Conservation (phyloP, 495 filamentous ascomycete genomes). For the Aspergillus wentii region DNA sequence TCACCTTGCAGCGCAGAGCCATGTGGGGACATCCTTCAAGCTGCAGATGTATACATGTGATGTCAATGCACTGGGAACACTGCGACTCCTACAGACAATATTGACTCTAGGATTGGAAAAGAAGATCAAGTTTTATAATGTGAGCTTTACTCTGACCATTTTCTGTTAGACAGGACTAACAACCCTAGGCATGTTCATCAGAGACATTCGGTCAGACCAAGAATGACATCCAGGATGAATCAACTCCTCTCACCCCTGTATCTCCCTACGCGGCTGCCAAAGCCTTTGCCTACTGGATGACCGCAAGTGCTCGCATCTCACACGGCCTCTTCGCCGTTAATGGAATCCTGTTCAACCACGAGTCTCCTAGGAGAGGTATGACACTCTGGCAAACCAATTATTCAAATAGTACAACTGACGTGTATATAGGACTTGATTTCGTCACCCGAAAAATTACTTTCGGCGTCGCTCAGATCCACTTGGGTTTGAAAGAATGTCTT, state of each 20-base stretch:
- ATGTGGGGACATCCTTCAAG: neutral
- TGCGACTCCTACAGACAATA: neutral
- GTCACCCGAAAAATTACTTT: neutral
- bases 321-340: constrained; percentile 2
- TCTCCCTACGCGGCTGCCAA: neutral
- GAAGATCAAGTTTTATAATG: neutral
- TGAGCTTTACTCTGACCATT: neutral
- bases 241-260: neutral
- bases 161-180: neutral
- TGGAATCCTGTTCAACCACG: constrained; percentile 4
- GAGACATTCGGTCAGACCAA: neutral
- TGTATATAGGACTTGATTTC: neutral
- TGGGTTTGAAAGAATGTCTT: neutral
- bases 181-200: neutral
- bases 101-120: neutral
- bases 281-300: neutral
- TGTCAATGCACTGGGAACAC: neutral
- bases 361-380: constrained; percentile 1
- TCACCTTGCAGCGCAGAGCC: constrained; percentile 2
- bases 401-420: neutral
- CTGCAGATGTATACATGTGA: neutral
- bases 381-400: neutral
- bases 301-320: neutral
- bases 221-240: neutral
- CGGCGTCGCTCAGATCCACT: neutral